Base-by-base conservation (phyloP, 2,329 filamentous ascomycete genomes). In the Rhinocladiella mackenziei region DNA sequence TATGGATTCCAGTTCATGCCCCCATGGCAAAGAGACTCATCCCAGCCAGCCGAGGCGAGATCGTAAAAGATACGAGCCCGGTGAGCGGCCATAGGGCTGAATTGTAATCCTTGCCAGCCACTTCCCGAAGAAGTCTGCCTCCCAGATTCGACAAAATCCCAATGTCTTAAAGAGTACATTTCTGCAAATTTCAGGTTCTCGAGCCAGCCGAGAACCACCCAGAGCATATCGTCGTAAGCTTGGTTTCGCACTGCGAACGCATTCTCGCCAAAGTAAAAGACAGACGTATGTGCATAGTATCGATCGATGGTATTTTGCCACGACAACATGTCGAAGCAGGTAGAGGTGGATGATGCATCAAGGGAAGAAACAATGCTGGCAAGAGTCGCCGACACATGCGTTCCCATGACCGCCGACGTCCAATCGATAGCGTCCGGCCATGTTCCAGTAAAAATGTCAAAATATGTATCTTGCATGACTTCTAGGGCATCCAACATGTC, bases 141-240 rank as follows among this genome's bases (percentile, higher is more conserved):
- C 13, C 55, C 45, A n/a, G 52, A 50, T 20, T 53, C 34, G 19
- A 45, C 26, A 25, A 50, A 53, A 31, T 41, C 33, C 57, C 83
- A 85, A 61, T 86, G 81, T 13, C 80, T 62, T 2, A 71, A 65
- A 2, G 77, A 79, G 60, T 94, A 87, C n/a, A 75, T 68, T 22
- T 80, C 69, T 39, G 91, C 78, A 60, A 94, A 89, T 54, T 84
- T 81, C 51, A 89, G 77, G 36, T 78, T 79, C 61, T 95, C 87
- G 39, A 96, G 70, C 89, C 91, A 96, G 51, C 84, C 87, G 26
- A 97, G 74, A 2, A 94, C 88, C 1, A 96, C 88, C 91, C 91
- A 97, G 2, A 95, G 76, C 69, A 95, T 94, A 62, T 97, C 91
- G 60, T 96, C 91, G 62, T 83, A 94, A 0, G 91, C 91, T 70